Evolutionary conservation across 2,329 filamentous ascomycete species (phyloP), one percentile per base, ranked within the genome.

Genomic region (Moelleriella libera): DNA sequence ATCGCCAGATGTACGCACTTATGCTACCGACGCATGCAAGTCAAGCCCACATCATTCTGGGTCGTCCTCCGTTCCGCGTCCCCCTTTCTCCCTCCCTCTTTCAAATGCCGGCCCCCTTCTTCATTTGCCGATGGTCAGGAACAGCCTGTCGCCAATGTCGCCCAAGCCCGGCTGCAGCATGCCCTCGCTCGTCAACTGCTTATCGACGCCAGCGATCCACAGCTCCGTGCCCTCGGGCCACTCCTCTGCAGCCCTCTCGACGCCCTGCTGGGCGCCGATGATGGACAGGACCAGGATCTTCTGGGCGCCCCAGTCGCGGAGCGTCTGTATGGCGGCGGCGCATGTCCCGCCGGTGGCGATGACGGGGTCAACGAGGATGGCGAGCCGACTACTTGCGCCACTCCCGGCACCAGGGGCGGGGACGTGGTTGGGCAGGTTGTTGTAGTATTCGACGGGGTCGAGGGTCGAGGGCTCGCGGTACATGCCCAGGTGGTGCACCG

Each of bases 391-490:
- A 45, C 45, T 60, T 34, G 65, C 61, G 30, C 39, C 52, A 4
- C 14, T 21, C 11, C 10, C 7, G 40, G 61, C 54, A 43, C 59
- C 51, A 31, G 65, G 54, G 45, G 61, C 48, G 56, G 70, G 59
- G 40, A 71, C 62, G 67, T 87, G 83, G 66, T 86, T 83, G 37
- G 88, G 88, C 21, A 96, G 81, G 66, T 95, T 95, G 73, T 96
- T 96, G 76, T 96, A 96, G 76, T 96, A 95, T 68, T 95, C 89
- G 49, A 96, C 89, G 3, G 89, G 88, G 58, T 88, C 80, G 48
- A 96, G 81, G 43, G 86, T 90, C 48, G 80, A 79, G 50, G 85
- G 87, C 63, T 96, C 89, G 60, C 89, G 87, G 74, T 90, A 97
- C 60, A 97, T 83, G 54, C 92, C 90, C 6, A 97, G 83, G 63